These are phyloP conservation scores for Aspergillus persii DNA, from an alignment of 2,329 filamentous ascomycete genomes.

Conservation along the genomic window DNA sequence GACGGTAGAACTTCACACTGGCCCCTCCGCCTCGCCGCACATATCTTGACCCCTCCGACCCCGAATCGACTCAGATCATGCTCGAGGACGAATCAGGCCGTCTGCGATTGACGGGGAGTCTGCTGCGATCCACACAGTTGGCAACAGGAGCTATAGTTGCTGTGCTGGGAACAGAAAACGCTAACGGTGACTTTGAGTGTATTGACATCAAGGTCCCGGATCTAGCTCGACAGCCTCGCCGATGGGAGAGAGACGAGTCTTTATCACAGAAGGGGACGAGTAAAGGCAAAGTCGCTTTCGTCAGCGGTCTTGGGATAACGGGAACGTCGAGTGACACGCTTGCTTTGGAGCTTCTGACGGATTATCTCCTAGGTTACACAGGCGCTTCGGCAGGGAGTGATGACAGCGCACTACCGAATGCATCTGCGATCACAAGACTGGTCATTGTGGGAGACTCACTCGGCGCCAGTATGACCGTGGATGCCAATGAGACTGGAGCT, in stretches of 20 bases:
- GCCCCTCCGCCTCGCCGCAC: constrained; percentile 74
- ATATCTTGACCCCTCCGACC: constrained; percentile 60
- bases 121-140: constrained; percentile 66
- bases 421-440: constrained; percentile 69
- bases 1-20: constrained; percentile 75
- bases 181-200: constrained; percentile 87
- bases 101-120: constrained; percentile 70
- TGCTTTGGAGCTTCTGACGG: constrained; percentile 72
- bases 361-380: constrained; percentile 84
- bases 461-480: constrained; percentile 37
- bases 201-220: constrained; percentile 88
- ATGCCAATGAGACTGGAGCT: constrained; percentile 25
- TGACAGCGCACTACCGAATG: constrained; percentile 46
- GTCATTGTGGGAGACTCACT: constrained; percentile 93
- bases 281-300: constrained; percentile 73
- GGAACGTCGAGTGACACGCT: constrained; percentile 72
- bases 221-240: constrained; percentile 73
- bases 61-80: constrained; percentile 64
- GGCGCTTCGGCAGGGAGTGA: constrained; percentile 51
- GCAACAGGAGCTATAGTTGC: constrained; percentile 93
- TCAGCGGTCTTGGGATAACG: constrained; percentile 84
- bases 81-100: constrained; percentile 95
- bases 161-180: constrained; percentile 92
- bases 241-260: constrained; percentile 65
- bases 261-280: constrained; percentile 40